Base-by-base conservation (phyloP, 352 stramenopile genomes). In the Phytophthora tubulina region DNA sequence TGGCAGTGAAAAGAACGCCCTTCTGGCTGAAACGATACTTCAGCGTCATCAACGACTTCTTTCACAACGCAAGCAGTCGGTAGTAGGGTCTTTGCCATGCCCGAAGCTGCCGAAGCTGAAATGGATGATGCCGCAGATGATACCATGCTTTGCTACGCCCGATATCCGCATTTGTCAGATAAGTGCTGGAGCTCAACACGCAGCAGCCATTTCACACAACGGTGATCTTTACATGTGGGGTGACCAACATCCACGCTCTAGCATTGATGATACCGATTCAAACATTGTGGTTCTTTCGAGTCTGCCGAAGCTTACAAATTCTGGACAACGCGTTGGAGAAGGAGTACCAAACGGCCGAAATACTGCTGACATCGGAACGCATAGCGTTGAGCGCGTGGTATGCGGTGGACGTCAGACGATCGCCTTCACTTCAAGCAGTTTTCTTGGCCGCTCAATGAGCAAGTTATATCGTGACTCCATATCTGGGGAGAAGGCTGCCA, bases 181-280 rank as follows among this genome's bases (percentile, higher is more conserved):
- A 49, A 92, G 83, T 39, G 96, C 96, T 42, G 97, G 97, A 2
- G 66, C 82, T 39, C 89, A 86, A 48, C 96, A 99, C 69, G 92
- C 88, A 5, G 87, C 91, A 0, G 95, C 90, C 4, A 75, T 99
- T 21, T 97, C 93, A 10, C 72, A 79, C 3, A 78, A 81, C 21
- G 96, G 96, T 10, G 90, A 97, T 72, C 70, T 99, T 1, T 99
- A 97, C 70, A 85, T 96, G 36, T 99, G 97, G 97, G 84, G 84
- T 4, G 75, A 83, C 21, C 39, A 51, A 4, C 33, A 63, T 6
- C 30, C 38, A 13, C 36, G 32, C 10, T 1, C 6, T 7, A 59
- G 52, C 0, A 48, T 66, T 7, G 32, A 45, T 3, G n/a, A 36
- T 3, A 70, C 1, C 63, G 65, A 39, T 67, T 38, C 31, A 1